Percentiles rank a stretch among this genome's conserved stretches.
Evolutionary conservation across 2,329 filamentous ascomycete genomes (phyloP).

Genomic region (Colletotrichum liaoningense): DNA sequence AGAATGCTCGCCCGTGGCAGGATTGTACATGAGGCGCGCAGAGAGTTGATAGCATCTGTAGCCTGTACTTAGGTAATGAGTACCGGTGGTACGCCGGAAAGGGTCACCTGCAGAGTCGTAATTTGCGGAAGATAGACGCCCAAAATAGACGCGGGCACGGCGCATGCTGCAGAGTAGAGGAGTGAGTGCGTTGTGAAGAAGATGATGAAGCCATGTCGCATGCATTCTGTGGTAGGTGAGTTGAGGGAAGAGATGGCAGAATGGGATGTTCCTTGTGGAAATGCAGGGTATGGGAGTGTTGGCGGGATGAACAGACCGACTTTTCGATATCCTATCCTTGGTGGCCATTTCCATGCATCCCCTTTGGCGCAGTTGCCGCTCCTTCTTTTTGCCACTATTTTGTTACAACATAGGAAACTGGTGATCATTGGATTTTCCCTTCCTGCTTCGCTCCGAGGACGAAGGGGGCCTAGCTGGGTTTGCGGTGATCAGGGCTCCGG

Average conservation of each 20-base stretch:
- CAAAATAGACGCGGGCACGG: slow-evolving; percentile 21
- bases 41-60: neutral
- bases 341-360: neutral
- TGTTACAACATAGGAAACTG: neutral
- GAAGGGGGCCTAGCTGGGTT: neutral
- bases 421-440: neutral
- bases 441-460: neutral
- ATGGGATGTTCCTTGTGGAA: slow-evolving; percentile 26
- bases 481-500: neutral
- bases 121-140: slow-evolving; percentile 31
- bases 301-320: slow-evolving; percentile 25
- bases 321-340: neutral
- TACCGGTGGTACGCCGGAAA: neutral
- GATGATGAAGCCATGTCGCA: neutral
- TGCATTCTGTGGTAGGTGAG: neutral
- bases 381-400: neutral
- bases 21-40: neutral
- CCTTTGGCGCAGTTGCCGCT: neutral
- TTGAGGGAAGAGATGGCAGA: neutral
- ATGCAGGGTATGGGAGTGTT: neutral
- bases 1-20: neutral
- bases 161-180: neutral
- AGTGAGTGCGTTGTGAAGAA: neutral
- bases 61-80: neutral
- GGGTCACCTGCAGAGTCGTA: slow-evolving; percentile 23